Conservation (phyloP, 306 rosid genomes). For the Adenanthera pavonina region DNA sequence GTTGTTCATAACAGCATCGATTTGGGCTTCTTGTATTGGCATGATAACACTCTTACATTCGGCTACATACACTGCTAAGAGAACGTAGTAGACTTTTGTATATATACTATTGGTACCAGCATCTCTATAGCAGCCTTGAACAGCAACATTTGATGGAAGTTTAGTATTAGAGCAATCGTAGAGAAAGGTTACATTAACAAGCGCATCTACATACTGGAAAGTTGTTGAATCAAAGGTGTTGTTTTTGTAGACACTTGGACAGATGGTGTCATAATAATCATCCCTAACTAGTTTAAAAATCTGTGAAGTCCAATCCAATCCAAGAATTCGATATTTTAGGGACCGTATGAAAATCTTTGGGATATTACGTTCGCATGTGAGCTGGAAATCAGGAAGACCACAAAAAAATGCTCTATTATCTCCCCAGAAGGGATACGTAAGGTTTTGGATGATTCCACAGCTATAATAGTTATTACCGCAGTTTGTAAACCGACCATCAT, state of each 20-base stretch:
- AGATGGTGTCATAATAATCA: background rate
- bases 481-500: background rate
- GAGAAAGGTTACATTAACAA: background rate
- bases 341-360: background rate
- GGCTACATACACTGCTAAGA: fast-evolving
- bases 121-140: background rate
- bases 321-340: conserved; percentile 39
- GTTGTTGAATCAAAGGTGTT: conserved; percentile 2
- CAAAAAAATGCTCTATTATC: background rate
- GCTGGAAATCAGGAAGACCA: background rate
- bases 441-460: background rate
- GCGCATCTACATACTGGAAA: background rate
- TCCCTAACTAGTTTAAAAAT: conserved; percentile 40
- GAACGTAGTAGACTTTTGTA: background rate
- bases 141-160: background rate
- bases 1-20: fast-evolving
- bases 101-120: background rate
- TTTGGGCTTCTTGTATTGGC: background rate
- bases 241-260: background rate
- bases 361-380: background rate
- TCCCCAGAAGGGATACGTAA: conserved; percentile 50
- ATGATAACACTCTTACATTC: background rate
- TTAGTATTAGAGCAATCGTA: conserved; percentile 21
- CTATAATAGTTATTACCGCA: background rate
- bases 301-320: background rate